Percentiles rank a stretch among this genome's conserved stretches.
Evolutionary conservation across 2,329 filamentous ascomycete species (phyloP).

Genomic region (Neofusicoccum laricinum): DNA sequence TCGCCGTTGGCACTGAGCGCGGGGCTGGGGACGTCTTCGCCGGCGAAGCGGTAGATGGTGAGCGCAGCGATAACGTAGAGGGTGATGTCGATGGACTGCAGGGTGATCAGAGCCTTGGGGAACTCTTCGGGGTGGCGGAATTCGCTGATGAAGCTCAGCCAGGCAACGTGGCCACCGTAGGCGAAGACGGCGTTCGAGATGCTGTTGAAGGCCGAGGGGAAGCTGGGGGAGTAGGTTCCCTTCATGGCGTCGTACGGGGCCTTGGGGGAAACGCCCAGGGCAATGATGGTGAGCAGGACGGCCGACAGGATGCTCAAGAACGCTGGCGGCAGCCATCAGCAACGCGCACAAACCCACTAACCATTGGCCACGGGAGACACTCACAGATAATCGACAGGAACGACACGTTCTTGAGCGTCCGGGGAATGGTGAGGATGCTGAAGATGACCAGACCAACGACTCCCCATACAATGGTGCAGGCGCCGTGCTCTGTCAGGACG

Average conservation of each 20-base stretch:
- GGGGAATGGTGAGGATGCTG: conserved; percentile 57
- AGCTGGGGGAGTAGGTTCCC: conserved; percentile 48
- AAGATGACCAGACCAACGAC: conserved; percentile 59
- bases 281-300: conserved; percentile 67
- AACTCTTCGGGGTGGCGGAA: conserved; percentile 62
- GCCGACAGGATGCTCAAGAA: conserved; percentile 65
- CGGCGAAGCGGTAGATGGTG: conserved; percentile 68
- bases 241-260: conserved; percentile 27
- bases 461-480: conserved; percentile 64
- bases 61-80: conserved; percentile 68
- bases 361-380: neutral
- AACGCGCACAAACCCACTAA: too few relatives aligned
- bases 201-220: conserved; percentile 59
- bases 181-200: conserved; percentile 31
- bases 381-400: conserved; percentile 60
- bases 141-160: conserved; percentile 68
- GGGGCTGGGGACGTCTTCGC: conserved; percentile 60
- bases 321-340: conserved; percentile 32
- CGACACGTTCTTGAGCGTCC: conserved; percentile 62
- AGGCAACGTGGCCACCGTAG: conserved; percentile 60
- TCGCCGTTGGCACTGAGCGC: conserved; percentile 63
- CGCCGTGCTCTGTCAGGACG: conserved; percentile 58
- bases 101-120: conserved; percentile 54
- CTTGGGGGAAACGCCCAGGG: conserved; percentile 53
- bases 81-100: conserved; percentile 55